Percentiles rank a stretch among this genome's conserved stretches.
Conservation (phyloP, 805 yeast genomes). For the Ogataea ramenticola region DNA sequence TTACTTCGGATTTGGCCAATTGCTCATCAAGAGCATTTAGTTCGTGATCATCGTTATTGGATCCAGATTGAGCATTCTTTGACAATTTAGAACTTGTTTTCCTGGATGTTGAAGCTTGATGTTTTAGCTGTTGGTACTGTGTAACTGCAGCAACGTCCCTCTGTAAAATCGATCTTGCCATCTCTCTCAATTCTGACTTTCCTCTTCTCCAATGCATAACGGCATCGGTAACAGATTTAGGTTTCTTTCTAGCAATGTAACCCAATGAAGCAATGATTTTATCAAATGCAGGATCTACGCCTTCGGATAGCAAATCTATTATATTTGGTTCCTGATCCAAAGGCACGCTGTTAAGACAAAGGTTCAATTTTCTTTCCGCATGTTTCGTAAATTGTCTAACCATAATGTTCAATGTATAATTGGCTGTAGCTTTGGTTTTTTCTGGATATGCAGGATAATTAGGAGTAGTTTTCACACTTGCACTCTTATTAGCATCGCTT, state of each 20-base stretch:
- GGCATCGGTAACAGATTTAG: constrained; percentile 93
- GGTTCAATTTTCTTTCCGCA: constrained; percentile 79
- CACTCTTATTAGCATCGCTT: constrained; percentile 5
- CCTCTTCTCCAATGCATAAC: constrained; percentile 98
- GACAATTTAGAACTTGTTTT: background rate
- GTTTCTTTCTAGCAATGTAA: constrained; percentile 80
- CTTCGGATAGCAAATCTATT: constrained; percentile 71
- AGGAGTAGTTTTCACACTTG: constrained; percentile 5
- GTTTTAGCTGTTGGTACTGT: constrained; percentile 15
- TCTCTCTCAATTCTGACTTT: constrained; percentile 77
- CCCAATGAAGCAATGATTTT: constrained; percentile 81
- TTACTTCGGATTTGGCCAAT: constrained; percentile 42
- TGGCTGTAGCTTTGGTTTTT: constrained; percentile 59
- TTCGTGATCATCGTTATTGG: background rate
- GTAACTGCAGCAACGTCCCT: constrained; percentile 19
- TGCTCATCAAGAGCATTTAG: constrained; percentile 17
- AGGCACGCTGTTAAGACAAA: constrained; percentile 60
- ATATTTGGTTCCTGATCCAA: constrained; percentile 71
- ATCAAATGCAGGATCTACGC: constrained; percentile 82
- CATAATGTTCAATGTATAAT: constrained; percentile 87
- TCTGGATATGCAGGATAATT: background rate
- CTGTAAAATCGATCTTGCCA: constrained; percentile 49
- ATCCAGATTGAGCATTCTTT: background rate
- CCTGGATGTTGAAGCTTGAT: constrained; percentile 10
- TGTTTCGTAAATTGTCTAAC: constrained; percentile 93